Conservation (phyloP, 441 rosid species). For the Codiaeum variegatum region DNA sequence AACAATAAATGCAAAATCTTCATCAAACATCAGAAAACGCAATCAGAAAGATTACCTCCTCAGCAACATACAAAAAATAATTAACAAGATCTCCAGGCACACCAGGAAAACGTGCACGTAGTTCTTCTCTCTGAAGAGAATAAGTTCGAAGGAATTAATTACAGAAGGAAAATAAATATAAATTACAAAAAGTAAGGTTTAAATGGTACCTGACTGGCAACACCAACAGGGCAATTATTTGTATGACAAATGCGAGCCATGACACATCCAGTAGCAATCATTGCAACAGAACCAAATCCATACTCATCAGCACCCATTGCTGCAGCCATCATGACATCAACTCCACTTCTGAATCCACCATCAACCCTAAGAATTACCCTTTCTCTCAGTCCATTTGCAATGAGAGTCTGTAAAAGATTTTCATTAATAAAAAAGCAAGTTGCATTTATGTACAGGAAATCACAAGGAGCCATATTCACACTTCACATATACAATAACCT, state of each 20-base stretch:
- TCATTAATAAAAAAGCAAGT: conserved; percentile 17
- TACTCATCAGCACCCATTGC: conserved; percentile 98
- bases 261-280: conserved; percentile 99
- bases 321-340: conserved; percentile 98
- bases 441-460: conserved; percentile 7
- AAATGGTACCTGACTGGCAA: conserved; percentile 84
- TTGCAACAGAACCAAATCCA: conserved; percentile 97
- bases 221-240: conserved; percentile 98
- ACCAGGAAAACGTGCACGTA: conserved; percentile 98
- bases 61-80: conserved; percentile 91
- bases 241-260: conserved; percentile 99
- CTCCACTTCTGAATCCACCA: conserved; percentile 94
- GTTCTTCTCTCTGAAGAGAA: conserved; percentile 74
- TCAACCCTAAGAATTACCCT: conserved; percentile 94
- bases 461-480: conserved; percentile 18
- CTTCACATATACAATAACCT: conserved; percentile 44
- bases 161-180: conserved; percentile 11
- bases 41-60: conserved; percentile 64
- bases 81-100: conserved; percentile 99
- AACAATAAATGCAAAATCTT: conserved; percentile 7
- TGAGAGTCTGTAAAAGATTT: conserved; percentile 69
- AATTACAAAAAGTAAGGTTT: conserved; percentile 11
- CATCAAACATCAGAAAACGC: neutral
- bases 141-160: conserved; percentile 15
- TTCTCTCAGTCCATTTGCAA: conserved; percentile 90